These are phyloP conservation scores for Elsinoe necatrix DNA, from an alignment of 2,329 filamentous ascomycete genomes.

Conservation along the genomic window DNA sequence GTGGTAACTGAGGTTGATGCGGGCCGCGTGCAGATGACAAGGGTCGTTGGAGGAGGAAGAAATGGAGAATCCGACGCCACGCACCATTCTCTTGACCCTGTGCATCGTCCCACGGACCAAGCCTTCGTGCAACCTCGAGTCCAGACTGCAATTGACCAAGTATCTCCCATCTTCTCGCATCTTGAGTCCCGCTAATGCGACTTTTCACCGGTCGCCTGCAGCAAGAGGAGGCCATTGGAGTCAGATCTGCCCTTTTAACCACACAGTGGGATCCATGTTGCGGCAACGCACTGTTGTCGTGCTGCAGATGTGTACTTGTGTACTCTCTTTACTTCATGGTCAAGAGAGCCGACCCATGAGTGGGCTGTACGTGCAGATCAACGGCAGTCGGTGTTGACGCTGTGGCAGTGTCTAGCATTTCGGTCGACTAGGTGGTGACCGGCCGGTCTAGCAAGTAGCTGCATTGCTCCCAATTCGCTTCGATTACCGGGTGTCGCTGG, in stretches of 20 bases:
- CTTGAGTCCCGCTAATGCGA: background rate
- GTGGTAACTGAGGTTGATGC: background rate
- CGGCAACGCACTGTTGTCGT: background rate
- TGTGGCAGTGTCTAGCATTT: too few relatives aligned
- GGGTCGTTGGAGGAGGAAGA: background rate
- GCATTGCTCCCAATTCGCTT: too few relatives aligned
- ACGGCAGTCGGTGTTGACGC: too few relatives aligned
- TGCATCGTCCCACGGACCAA: background rate
- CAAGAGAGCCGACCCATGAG: background rate
- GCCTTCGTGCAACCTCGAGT: background rate
- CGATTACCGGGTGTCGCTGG: background rate
- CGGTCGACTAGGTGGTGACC: too few relatives aligned
- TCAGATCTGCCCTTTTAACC: background rate
- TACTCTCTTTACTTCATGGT: background rate
- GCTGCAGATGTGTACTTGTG: background rate
- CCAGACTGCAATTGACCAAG: background rate
- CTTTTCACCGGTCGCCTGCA: background rate
- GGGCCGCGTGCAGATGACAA: background rate
- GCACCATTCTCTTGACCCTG: background rate
- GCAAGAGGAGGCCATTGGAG: background rate
- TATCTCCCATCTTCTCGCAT: background rate
- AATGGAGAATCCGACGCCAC: background rate
- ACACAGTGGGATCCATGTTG: background rate
- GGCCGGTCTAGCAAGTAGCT: background rate
- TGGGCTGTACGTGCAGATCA: background rate